Evolutionary conservation across 768 basidiomycete genomes (phyloP).

Genomic region (Strobilomyces echinocephalus): DNA sequence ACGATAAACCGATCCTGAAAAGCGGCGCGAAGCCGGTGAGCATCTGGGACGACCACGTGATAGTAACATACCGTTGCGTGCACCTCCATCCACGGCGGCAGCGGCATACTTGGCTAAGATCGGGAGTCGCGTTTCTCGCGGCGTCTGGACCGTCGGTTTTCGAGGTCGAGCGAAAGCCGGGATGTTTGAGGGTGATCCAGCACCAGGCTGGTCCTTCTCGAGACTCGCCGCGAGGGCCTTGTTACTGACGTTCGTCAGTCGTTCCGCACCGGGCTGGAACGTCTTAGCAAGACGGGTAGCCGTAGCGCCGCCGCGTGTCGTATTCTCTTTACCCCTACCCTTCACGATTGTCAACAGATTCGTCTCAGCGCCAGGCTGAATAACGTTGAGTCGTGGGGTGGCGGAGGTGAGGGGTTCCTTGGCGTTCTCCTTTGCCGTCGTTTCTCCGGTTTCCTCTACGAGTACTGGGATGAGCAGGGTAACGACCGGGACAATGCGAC

Average conservation of each 20-base stretch:
- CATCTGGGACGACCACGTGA: not conserved
- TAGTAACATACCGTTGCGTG: no score
- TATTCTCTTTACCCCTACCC: slow-evolving; percentile 14
- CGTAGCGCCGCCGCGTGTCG: not conserved
- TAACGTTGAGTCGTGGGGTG: not conserved
- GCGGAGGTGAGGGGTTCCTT: slow-evolving; percentile 1
- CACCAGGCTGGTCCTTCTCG: slow-evolving; percentile 2
- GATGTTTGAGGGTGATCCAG: not conserved
- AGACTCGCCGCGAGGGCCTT: slow-evolving; percentile 5
- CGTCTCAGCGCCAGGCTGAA: slow-evolving; percentile 7
- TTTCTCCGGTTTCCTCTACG: no score
- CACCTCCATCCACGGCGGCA: not conserved
- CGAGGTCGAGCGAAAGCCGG: slow-evolving; percentile 4
- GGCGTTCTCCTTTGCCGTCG: not conserved
- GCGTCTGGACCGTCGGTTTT: slow-evolving; percentile 12
- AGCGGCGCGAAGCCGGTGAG: not conserved
- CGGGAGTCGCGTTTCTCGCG: slow-evolving; percentile 1
- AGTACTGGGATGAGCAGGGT: not conserved
- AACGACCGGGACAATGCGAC: not conserved
- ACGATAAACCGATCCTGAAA: not conserved
- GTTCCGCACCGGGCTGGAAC: slow-evolving; percentile 5
- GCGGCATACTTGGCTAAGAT: not conserved
- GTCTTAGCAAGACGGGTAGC: not conserved
- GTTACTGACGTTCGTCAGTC: not conserved
- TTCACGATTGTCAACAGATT: not conserved